Evolutionary conservation across 768 basidiomycete species (phyloP), one percentile per base, ranked within the genome.

Genomic region (Rhizopogon sp.): DNA sequence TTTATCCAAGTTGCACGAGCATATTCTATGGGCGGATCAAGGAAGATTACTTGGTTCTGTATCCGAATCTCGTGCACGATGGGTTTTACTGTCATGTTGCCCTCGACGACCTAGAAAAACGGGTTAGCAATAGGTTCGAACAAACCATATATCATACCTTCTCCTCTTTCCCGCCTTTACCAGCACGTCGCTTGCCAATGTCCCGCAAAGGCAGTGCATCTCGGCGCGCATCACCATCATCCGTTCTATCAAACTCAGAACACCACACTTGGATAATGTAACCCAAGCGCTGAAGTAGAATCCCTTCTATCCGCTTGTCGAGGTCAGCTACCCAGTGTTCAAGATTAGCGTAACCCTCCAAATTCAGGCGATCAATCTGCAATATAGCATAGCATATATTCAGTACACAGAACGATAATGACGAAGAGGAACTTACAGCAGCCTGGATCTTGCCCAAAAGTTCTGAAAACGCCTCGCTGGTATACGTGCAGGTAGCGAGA

Each of bases 1-100:
- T 79, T 81, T 57, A 95, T 81, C 95, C 95, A 98, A 8, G 81
- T 88, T 49, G 88, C 83, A 41, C 95, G 84, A 0, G 96, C 93
- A 62, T 90, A 83, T 69, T 98, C 96, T 74, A 98, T 92, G 56
- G 97, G 97, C 28, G 97, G 97, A 68, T 98, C 96, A 50, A 98
- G 78, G 76, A 97, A 98, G 70, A 99, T 98, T 59, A 98, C 93
- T 68, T 99, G 97, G 67, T 99, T 97, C 66, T 95, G 90, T 80
- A 98, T 98, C 72, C 95, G 83, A 59, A 98, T 90, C 69, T 98
- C 96, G 69, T 98, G 95, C 6, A 96, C 79, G 55, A 97, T 87
- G 0, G 93, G 90, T 61, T 90, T 87, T 60, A 98, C 69, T 2
- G 79, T 77, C 80, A 95, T 84, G 57, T 80, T 79, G 13, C 81